Conservation (phyloP, 2,329 filamentous ascomycete genomes). For the Tolypocladium capitatum region DNA sequence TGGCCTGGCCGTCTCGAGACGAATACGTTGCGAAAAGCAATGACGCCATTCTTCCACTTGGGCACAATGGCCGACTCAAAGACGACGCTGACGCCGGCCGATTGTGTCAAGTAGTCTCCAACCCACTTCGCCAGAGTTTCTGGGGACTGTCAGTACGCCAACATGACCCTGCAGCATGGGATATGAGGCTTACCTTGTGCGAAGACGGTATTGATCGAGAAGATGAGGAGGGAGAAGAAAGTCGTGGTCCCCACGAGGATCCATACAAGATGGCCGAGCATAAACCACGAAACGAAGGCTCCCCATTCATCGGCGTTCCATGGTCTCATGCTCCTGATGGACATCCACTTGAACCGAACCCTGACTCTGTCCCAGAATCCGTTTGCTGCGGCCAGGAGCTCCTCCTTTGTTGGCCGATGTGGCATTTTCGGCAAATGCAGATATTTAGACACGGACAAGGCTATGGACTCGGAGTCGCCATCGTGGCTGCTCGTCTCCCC, state of each 20-base stretch:
- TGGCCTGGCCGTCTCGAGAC: slow-evolving; percentile 84
- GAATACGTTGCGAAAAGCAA: slow-evolving; percentile 93
- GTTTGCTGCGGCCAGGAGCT: slow-evolving; percentile 78
- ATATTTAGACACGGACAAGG: slow-evolving; percentile 44
- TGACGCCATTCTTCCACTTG: slow-evolving; percentile 88
- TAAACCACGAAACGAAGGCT: slow-evolving; percentile 85
- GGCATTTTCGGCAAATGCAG: slow-evolving; percentile 53
- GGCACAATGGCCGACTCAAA: slow-evolving; percentile 98
- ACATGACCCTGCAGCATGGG: background rate
- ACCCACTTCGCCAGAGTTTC: slow-evolving; percentile 90
- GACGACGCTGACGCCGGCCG: slow-evolving; percentile 82
- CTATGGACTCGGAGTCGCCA: slow-evolving; percentile 26
- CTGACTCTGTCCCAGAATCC: slow-evolving; percentile 85
- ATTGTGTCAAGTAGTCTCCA: slow-evolving; percentile 89
- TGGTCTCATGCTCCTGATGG: slow-evolving; percentile 81
- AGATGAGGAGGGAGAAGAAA: slow-evolving; percentile 83
- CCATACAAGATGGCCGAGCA: slow-evolving; percentile 89
- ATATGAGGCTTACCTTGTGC: slow-evolving; percentile 57
- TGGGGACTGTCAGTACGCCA: slow-evolving; percentile 18
- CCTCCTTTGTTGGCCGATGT: slow-evolving; percentile 88
- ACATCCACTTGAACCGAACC: slow-evolving; percentile 95
- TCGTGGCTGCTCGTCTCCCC: slow-evolving; percentile 5
- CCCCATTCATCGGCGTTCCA: slow-evolving; percentile 97
- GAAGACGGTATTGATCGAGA: slow-evolving; percentile 90
- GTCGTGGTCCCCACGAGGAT: slow-evolving; percentile 94